Base-by-base conservation (phyloP, 2,329 filamentous ascomycete species). In the Cytospora leucostoma region DNA sequence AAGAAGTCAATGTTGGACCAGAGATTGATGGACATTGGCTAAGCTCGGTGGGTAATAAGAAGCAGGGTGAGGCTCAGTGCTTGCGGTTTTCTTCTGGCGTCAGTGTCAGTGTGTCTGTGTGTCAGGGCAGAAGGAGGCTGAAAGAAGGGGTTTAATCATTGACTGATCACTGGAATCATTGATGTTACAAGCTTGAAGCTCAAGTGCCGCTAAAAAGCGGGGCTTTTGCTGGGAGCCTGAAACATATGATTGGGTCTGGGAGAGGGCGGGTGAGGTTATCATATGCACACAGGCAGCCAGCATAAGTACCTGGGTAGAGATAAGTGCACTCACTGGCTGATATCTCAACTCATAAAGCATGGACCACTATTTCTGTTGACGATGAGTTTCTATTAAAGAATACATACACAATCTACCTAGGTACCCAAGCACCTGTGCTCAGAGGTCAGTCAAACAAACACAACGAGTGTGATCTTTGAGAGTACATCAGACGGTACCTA, bases 171-270 rank as follows among this genome's bases (percentile, higher is more conserved):
- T 37, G 35, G 35, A 19, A n/a, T 21, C 27, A n/a, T 54, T 59
- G 34, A 49, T 60, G 50, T 38, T 53, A 33, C 49, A 51, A 55
- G 59, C 59, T 61, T 10, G 8, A 51, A 34, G 38, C 51, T 53
- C 51, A 51, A 44, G 40, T 61, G 59, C 59, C 51, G 51, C 59
- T 62, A 58, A 58, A 52, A 58, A 57, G 53, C 51, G 55, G 55
- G 60, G 60, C 27, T 62, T 53, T 21, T 17, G 27, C n/a, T 52
- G 40, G 44, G 17, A 17, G 1, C n/a, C 27, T 38, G 19, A 15
- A 37, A 21, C 19, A 49, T 12, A 17, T 58, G 34, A 53, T 37
- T 47, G 47, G 51, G 3, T 47, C 8, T 11, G 3, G n/a, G 10
- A 5, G 5, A 19, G 44, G 44, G n/a, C n/a, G n/a, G n/a, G 44